Conservation (phyloP, 129 eudicot species). For the Chrysanthemum makinoi region DNA sequence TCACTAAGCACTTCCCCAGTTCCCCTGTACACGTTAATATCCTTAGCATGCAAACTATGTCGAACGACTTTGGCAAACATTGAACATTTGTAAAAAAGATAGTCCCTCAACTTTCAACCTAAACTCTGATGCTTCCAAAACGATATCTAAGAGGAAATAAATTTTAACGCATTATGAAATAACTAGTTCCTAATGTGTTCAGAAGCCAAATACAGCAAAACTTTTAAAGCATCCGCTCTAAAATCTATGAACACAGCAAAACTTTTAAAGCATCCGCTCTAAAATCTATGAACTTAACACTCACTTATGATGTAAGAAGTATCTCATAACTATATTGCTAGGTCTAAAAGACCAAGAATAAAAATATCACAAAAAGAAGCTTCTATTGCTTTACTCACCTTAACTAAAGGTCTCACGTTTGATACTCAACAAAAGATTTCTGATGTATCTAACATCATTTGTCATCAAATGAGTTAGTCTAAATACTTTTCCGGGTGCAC, state of each 20-base stretch:
- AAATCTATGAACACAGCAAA: too few species aligned
- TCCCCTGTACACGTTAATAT: too few species aligned
- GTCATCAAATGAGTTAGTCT: neutral
- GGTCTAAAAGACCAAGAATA: neutral
- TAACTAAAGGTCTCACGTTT: neutral
- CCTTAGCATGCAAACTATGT: too few species aligned
- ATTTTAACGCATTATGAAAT: neutral
- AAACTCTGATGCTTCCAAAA: neutral
- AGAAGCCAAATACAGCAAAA: neutral
- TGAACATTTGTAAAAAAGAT: neutral
- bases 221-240: too few species aligned
- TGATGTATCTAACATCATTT: neutral
- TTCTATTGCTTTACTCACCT: neutral
- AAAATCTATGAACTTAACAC: neutral
- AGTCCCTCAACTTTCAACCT: neutral
- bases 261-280: constrained; percentile 4
- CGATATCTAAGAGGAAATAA: neutral
- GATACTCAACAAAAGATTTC: neutral
- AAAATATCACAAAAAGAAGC: neutral
- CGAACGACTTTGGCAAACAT: neutral
- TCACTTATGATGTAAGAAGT: neutral
- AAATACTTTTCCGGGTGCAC: neutral
- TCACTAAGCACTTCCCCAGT: too few species aligned
- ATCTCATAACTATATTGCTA: neutral
- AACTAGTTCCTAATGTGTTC: neutral